phyloP scores from a whole-genome alignment of 305 asterid genomes.

The Fraxinus floribunda region DNA sequence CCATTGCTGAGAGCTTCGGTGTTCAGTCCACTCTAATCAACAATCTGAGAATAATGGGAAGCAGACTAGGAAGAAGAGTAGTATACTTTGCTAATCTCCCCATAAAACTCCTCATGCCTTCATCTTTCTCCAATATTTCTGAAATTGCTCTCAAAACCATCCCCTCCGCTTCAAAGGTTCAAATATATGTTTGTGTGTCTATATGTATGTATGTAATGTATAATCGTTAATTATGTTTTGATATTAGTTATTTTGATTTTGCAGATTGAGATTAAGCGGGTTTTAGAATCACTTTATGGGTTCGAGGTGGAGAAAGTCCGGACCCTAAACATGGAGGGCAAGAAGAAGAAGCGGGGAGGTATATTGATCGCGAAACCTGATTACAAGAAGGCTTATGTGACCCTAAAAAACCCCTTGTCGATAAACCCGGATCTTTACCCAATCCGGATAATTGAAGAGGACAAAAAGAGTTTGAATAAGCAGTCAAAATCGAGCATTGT shows the following conservation, averaged over 20 bases:
- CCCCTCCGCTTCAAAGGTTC: constrained; percentile 90
- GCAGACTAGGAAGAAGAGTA: constrained; percentile 77
- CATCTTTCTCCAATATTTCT: constrained; percentile 67
- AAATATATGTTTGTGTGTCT: no score
- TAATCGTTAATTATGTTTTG: not conserved
- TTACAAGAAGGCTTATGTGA: constrained; percentile 88
- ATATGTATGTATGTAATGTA: no score
- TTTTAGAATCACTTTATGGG: constrained; percentile 82
- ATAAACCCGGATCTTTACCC: constrained; percentile 68
- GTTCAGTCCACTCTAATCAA: not conserved
- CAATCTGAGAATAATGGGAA: constrained; percentile 39
- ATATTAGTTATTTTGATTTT: not conserved
- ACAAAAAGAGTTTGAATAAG: constrained; percentile 44
- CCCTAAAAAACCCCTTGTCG: constrained; percentile 66
- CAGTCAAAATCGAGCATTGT: constrained; percentile 62
- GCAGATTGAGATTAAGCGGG: constrained; percentile 90
- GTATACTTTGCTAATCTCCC: constrained; percentile 76
- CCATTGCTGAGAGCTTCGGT: constrained; percentile 39
- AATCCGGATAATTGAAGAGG: constrained; percentile 62
- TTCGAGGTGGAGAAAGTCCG: constrained; percentile 83
- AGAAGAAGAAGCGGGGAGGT: constrained; percentile 81
- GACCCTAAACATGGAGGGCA: constrained; percentile 86
- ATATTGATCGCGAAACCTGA: constrained; percentile 66
- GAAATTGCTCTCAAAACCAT: constrained; percentile 93
- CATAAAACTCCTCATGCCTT: constrained; percentile 77